Base-by-base conservation (phyloP, 2,329 filamentous ascomycete species). In the Sclerotinia nivalis region DNA sequence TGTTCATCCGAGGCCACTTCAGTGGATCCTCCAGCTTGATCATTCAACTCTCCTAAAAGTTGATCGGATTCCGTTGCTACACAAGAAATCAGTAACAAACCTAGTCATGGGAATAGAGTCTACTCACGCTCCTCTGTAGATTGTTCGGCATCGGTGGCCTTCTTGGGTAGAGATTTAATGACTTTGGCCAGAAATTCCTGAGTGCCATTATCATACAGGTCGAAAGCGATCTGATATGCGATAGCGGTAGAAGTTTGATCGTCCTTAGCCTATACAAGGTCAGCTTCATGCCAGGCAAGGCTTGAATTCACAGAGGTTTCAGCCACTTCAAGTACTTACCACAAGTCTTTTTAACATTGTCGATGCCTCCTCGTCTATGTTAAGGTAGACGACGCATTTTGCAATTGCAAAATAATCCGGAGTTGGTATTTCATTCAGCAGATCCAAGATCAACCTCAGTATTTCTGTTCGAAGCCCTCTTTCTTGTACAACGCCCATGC, bases 321-420 rank as follows among this genome's bases (percentile, higher is more conserved):
- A 13, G 37, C 12, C 34, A 54, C 7, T 25, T 5, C 7, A 59
- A 37, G 70, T 72, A 54, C 72, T 75, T 86, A 68, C 66, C 13
- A 98, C 90, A 31, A 99, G 86, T 75, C 93, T 90, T 66, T 87
- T 87, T 55, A 99, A 87, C 81, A 99, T 94, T 72, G 88, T 88
- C 13, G 93, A 94, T 0, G 96, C 96, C 84, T 97, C 91, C 62
- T 92, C 90, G 77, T 97, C 91, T 75, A 97, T 92, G 79, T 97
- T 91, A 25, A 99, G 87, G 77, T 98, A 97, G 50, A 99, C 95
- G 43, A 97, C 96, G 77, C 96, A 99, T 81, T 96, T 97, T 65
- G 96, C 95, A 76, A 99, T 98, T 28, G 96, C 93, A 80, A 99
- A 99, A 81, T 97, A 98, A 79, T 99, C 96, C 0, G 96, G 96